phyloP scores from a whole-genome alignment of 1,284 basidiomycete species.

The Xerocomus amazonicus region DNA sequence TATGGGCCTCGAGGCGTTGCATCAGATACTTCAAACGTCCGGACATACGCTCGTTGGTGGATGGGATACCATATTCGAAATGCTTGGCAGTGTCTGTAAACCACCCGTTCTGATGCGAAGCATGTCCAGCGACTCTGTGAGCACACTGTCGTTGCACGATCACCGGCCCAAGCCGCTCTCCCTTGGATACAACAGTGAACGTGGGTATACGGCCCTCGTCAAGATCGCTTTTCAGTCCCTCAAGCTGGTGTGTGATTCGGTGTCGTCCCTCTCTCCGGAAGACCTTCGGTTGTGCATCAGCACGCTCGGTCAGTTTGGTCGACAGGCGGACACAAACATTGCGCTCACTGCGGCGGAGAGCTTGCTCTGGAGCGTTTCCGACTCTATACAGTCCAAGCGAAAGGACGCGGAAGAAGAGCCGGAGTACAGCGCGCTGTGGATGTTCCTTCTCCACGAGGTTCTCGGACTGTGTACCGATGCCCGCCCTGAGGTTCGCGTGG shows the following conservation, averaged over 20 bases:
- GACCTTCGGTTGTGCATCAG: slow-evolving; percentile 86
- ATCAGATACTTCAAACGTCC: slow-evolving; percentile 85
- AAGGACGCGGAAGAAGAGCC: slow-evolving; percentile 64
- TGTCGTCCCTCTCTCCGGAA: slow-evolving; percentile 75
- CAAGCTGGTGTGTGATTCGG: slow-evolving; percentile 91
- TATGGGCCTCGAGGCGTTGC: slow-evolving; percentile 85
- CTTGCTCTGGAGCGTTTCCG: slow-evolving; percentile 90
- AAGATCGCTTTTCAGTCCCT: slow-evolving; percentile 93
- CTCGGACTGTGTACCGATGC: slow-evolving; percentile 79
- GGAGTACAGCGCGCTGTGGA: slow-evolving; percentile 84
- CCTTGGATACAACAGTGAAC: slow-evolving; percentile 57
- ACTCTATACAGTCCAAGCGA: slow-evolving; percentile 80
- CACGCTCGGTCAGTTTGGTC: slow-evolving; percentile 87
- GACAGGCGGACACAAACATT: slow-evolving; percentile 93
- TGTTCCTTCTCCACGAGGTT: slow-evolving; percentile 83
- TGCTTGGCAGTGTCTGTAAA: slow-evolving; percentile 80
- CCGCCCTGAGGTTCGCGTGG: slow-evolving; percentile 85
- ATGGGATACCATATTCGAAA: slow-evolving; percentile 91
- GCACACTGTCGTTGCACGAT: slow-evolving; percentile 37
- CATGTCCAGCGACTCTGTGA: slow-evolving; percentile 43
- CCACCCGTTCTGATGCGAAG: slow-evolving; percentile 42
- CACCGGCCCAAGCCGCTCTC: slow-evolving; percentile 44
- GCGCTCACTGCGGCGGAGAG: slow-evolving; percentile 89
- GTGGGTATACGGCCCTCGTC: slow-evolving; percentile 62
- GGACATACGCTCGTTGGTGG: slow-evolving; percentile 89